These are phyloP conservation scores for Russula vinacea DNA, from an alignment of 768 basidiomycete genomes.

Conservation along the genomic window DNA sequence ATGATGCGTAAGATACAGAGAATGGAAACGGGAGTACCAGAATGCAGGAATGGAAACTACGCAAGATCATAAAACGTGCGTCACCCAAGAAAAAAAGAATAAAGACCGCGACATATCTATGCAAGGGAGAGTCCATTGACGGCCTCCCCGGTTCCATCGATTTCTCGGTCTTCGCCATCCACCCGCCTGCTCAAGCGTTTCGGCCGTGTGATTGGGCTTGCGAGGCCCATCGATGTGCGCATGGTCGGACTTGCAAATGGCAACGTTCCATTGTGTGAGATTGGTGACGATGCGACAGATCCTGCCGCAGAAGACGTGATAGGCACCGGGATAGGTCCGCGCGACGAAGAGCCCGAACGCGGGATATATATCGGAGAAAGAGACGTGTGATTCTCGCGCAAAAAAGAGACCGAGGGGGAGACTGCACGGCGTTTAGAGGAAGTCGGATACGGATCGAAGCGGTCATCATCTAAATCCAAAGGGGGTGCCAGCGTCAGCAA, in stretches of 20 bases:
- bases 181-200: slow-evolving; percentile 49
- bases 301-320: slow-evolving; percentile 56
- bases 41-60: slow-evolving; percentile 1
- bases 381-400: slow-evolving; percentile 57
- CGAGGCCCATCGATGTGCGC: slow-evolving; percentile 63
- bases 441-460: slow-evolving; percentile 80
- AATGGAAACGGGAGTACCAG: not conserved
- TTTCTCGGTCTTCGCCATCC: slow-evolving; percentile 62
- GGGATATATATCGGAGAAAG: slow-evolving; percentile 51
- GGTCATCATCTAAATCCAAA: slow-evolving; percentile 65
- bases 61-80: not conserved
- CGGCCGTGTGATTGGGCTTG: slow-evolving; percentile 74
- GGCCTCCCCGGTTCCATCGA: slow-evolving; percentile 77
- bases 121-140: slow-evolving; percentile 58
- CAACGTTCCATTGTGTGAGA: slow-evolving; percentile 47
- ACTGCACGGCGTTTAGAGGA: slow-evolving; percentile 78
- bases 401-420: slow-evolving; percentile 69
- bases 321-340: slow-evolving; percentile 61
- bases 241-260: slow-evolving; percentile 64
- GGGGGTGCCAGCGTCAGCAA: not conserved
- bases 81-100: not conserved
- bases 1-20: slow-evolving; percentile 22
- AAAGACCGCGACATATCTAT: slow-evolving; percentile 19
- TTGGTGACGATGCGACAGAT: slow-evolving; percentile 73
- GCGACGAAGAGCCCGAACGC: slow-evolving; percentile 38